Conservation (phyloP, 2,329 filamentous ascomycete genomes). For the Clarireedia monteithiana region DNA sequence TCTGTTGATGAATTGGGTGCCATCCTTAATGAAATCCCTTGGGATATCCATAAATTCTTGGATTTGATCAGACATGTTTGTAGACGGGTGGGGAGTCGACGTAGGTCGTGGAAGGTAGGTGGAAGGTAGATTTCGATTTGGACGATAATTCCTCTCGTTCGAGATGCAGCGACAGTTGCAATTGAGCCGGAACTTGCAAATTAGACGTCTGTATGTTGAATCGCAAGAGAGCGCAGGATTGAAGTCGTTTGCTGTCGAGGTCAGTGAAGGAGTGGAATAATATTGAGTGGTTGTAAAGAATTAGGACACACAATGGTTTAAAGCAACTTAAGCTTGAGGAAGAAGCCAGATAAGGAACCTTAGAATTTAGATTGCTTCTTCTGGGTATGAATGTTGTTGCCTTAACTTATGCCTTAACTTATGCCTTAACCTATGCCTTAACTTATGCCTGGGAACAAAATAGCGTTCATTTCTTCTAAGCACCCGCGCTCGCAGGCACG, state of each 20-base stretch:
- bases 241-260: too few species aligned
- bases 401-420: background rate
- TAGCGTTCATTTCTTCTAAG: too few species aligned
- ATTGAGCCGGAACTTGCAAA: too few species aligned
- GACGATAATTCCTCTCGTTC: background rate
- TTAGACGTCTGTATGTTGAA: too few species aligned
- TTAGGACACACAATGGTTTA: background rate
- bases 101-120: background rate
- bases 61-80: conserved; percentile 45
- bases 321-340: background rate
- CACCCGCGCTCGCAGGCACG: background rate
- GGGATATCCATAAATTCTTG: conserved; percentile 50
- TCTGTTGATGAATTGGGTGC: conserved; percentile 35
- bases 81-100: background rate
- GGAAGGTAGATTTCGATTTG: background rate
- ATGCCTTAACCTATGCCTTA: too few species aligned
- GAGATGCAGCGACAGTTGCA: background rate
- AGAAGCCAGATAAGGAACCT: background rate
- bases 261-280: background rate
- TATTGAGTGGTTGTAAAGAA: background rate
- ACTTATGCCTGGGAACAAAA: background rate
- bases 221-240: too few species aligned
- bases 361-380: too few species aligned
- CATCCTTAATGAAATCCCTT: conserved; percentile 38
- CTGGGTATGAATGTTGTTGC: background rate